phyloP scores from a whole-genome alignment of 139 green algal genomes.

The Tetradesmus lagerheimii region DNA sequence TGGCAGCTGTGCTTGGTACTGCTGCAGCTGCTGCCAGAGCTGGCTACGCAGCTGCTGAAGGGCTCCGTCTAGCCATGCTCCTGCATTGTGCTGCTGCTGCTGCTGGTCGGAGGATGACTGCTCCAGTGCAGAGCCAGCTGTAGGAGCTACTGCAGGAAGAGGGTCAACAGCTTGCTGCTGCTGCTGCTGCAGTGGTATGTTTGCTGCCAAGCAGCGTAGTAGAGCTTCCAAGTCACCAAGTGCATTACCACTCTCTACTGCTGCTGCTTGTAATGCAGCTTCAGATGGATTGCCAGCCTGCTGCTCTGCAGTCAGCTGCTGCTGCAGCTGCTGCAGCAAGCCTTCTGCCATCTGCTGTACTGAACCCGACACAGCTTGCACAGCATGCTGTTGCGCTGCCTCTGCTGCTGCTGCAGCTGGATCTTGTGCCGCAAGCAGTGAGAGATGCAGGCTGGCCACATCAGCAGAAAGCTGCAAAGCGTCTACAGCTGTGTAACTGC shows the following conservation, averaged over 20 bases:
- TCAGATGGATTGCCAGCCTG: not conserved
- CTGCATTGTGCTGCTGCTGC: not conserved
- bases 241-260: not conserved
- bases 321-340: not conserved
- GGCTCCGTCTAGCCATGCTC: not conserved
- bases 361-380: not conserved
- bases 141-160: not conserved
- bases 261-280: conserved; percentile 13
- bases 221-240: not conserved
- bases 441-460: not conserved
- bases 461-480: conserved; percentile 17
- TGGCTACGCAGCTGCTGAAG: not conserved
- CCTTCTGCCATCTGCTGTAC: not conserved
- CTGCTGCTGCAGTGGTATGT: not conserved
- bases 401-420: not conserved
- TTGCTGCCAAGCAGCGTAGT: not conserved
- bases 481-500: not conserved
- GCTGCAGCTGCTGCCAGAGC: conserved; percentile 24
- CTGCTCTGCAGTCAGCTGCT: conserved; percentile 3
- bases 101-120: not conserved
- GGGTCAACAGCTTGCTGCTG: not conserved
- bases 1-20: conserved; percentile 15
- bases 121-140: not conserved
- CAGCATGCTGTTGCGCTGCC: conserved; percentile 13
- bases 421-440: not conserved